Percentiles rank a stretch among this genome's conserved stretches.
Evolutionary conservation across 495 filamentous ascomycete genomes (phyloP).

Genomic region (Cladorrhinum samala): DNA sequence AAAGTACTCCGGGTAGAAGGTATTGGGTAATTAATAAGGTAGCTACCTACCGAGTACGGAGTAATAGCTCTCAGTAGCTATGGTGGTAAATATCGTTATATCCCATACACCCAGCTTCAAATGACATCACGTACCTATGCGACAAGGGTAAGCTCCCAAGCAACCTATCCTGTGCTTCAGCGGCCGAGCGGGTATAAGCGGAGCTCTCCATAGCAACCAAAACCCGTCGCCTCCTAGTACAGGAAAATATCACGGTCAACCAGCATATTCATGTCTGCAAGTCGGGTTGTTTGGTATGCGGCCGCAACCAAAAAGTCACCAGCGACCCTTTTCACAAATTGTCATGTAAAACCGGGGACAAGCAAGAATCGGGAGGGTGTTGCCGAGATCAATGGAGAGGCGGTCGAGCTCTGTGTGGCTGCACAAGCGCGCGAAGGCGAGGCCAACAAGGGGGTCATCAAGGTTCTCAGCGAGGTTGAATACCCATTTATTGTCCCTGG

Average conservation of each 20-base stretch:
- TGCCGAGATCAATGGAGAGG: conserved; percentile 43
- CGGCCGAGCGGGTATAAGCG: too few species aligned
- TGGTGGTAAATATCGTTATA: not conserved
- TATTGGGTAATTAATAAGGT: not conserved
- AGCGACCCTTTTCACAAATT: conserved; percentile 44
- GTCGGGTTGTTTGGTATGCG: conserved; percentile 24
- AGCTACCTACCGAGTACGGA: too few species aligned
- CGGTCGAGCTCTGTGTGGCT: conserved; percentile 56
- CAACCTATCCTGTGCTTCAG: not conserved
- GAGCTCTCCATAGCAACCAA: too few species aligned
- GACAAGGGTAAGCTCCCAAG: not conserved
- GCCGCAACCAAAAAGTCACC: conserved; percentile 31
- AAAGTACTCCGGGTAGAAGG: too few species aligned
- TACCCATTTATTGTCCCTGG: not conserved
- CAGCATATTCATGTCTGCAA: conserved; percentile 8
- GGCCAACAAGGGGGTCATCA: conserved; percentile 59
- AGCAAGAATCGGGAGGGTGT: conserved; percentile 56
- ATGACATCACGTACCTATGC: not conserved
- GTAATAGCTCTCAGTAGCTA: not conserved
- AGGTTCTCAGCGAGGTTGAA: conserved; percentile 56
- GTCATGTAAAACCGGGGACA: conserved; percentile 60
- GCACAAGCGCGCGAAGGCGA: conserved; percentile 59
- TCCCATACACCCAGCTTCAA: not conserved
- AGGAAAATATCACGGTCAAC: too few species aligned
- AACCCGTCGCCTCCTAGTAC: too few species aligned